Conservation (phyloP, 257 asterid genomes). For the Echites panduratus region DNA sequence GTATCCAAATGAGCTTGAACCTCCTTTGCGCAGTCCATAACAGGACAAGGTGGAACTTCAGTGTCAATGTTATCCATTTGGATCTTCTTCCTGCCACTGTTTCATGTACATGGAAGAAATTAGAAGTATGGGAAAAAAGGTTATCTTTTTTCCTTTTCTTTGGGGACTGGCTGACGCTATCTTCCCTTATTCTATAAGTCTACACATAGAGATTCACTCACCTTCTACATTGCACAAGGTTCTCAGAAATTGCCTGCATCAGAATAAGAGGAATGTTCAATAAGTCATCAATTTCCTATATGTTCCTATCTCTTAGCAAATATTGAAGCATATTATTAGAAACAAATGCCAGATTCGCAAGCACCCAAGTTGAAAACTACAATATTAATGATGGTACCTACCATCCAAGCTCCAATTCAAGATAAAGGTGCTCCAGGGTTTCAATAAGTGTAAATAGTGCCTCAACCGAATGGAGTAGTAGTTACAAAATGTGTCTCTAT, state of each 20-base stretch:
- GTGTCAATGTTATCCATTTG: not conserved
- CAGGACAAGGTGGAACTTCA: not conserved
- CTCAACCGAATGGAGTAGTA: too few relatives aligned
- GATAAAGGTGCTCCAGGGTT: too few relatives aligned
- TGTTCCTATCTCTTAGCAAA: too few relatives aligned
- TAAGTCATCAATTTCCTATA: not conserved
- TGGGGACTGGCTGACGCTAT: too few relatives aligned
- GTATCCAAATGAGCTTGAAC: constrained; percentile 31
- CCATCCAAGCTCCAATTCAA: too few relatives aligned
- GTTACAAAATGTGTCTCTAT: too few relatives aligned
- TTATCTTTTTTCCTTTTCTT: not conserved
- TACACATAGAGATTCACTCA: constrained; percentile 1
- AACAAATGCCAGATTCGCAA: not conserved
- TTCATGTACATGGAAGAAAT: not conserved
- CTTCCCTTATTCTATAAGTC: not conserved
- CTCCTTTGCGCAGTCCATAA: constrained; percentile 24
- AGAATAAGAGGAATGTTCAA: constrained; percentile 5
- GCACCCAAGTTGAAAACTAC: not conserved
- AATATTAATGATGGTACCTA: not conserved
- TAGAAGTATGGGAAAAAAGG: not conserved
- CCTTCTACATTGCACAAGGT: not conserved
- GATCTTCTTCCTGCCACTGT: not conserved
- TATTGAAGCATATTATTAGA: not conserved
- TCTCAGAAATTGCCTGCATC: constrained; percentile 6
- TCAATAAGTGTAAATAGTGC: too few relatives aligned